Evolutionary conservation across 345 rosid species (phyloP), one percentile per base, ranked within the genome.

Genomic region (Eucalyptus melliodora): DNA sequence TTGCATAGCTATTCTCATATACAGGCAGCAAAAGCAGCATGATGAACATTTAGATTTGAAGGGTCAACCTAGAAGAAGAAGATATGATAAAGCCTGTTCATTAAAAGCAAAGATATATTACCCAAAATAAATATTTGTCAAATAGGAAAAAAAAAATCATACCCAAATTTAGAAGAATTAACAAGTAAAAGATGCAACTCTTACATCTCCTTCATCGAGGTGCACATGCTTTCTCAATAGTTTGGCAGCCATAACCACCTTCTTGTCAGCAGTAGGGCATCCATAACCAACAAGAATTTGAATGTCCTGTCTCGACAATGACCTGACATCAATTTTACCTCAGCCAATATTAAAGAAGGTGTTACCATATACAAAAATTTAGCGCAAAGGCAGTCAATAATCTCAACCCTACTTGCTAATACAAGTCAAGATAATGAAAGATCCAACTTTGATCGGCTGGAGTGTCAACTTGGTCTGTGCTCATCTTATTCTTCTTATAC

Each of bases 161-260:
- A 88, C 55, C 50, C 55, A 86, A 50, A 88, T 65, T 62, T 42
- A 27, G 59, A n/a, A 51, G 40, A 50, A 53, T 40, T 62, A 77
- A 21, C 27, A 37, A 87, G 77, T 59, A 45, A 86, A 34, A 50
- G 65, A 91, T 77, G 47, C 27, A 91, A 88, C 86, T 91, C 99
- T 94, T 92, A 98, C 99, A 95, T 98, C 99, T 92, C 99, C 99
- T 98, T 98, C 99, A 91, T 98, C 97, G 37, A 98, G 96, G 94
- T 96, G 99, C 67, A 92, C 96, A 92, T 92, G 97, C 94, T 98
- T 98, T 93, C 99, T 94, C 91, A 97, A 89, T 59, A 97, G 93
- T 88, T 98, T 97, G 16, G 97, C 96, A 6, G 99, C 97, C 93
- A 96, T 95, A 86, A 94, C 96, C 91, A 97, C 97, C 92, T 94